A percentile compares a stretch with the other conserved stretches of the same genome.
These are phyloP conservation scores for Apiospora phragmitis DNA, from an alignment of 2,329 filamentous ascomycete species.

Conservation along the genomic window DNA sequence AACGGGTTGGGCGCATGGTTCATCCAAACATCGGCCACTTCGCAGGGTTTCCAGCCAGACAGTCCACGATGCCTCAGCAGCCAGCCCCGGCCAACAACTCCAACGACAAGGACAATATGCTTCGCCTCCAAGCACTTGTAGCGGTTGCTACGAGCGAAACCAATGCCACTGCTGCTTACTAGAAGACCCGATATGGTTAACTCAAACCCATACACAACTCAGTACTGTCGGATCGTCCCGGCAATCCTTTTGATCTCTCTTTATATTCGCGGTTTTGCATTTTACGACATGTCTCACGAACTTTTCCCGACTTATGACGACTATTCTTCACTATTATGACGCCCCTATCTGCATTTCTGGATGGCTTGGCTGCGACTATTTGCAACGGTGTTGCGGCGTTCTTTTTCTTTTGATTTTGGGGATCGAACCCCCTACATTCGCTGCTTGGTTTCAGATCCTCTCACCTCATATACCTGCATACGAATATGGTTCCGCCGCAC, in stretches of 20 bases:
- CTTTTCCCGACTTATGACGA: constrained; percentile 23
- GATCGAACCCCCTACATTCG: constrained; percentile 28
- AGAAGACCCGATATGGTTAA: constrained; percentile 11
- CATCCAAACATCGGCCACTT: constrained; percentile 58
- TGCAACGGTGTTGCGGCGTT: constrained; percentile 27
- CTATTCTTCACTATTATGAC: background rate
- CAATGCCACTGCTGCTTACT: constrained; percentile 35
- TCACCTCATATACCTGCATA: constrained; percentile 7
- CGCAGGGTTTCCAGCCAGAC: constrained; percentile 48
- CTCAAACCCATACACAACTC: background rate
- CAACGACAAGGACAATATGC: constrained; percentile 47
- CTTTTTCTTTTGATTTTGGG: constrained; percentile 20
- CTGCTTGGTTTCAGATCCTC: constrained; percentile 26
- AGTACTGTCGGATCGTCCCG: constrained; percentile 14
- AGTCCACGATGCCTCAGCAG: constrained; percentile 29
- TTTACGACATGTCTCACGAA: constrained; percentile 17
- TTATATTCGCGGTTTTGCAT: background rate
- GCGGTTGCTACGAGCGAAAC: constrained; percentile 63
- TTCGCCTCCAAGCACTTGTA: constrained; percentile 62
- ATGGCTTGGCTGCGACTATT: constrained; percentile 12
- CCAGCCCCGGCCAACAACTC: constrained; percentile 35
- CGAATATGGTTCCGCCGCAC: background rate
- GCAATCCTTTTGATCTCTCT: constrained; percentile 18
- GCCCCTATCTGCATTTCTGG: constrained; percentile 9
- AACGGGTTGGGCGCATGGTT: constrained; percentile 58